Evolutionary conservation across 495 filamentous ascomycete genomes (phyloP).

Genomic region (Neohortaea acidophila): DNA sequence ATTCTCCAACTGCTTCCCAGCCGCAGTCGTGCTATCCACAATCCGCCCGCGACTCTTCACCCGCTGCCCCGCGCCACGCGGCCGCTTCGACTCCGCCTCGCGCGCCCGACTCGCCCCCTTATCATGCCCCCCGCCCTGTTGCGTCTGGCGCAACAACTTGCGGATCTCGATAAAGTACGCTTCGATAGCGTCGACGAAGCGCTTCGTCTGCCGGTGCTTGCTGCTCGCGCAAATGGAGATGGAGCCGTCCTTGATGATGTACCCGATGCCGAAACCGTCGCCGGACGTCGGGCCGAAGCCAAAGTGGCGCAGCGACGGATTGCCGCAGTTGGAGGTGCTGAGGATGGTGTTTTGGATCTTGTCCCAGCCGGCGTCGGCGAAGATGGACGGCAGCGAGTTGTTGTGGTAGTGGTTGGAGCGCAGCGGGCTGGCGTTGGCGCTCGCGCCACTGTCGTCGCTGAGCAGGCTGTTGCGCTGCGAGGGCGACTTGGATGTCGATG

Average conservation of each 20-base stretch:
- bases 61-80: conserved; percentile 29
- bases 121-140: conserved; percentile 35
- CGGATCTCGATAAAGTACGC: conserved; percentile 80
- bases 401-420: conserved; percentile 6
- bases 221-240: conserved; percentile 83
- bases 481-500: conserved; percentile 32
- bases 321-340: conserved; percentile 96
- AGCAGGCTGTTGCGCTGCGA: conserved; percentile 37
- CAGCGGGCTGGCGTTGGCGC: conserved; percentile 23
- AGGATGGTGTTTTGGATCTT: conserved; percentile 88
- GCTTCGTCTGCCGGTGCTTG: conserved; percentile 82
- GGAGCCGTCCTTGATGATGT: conserved; percentile 94
- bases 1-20: conserved; percentile 42
- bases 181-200: conserved; percentile 80
- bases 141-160: conserved; percentile 56
- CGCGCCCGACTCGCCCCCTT: conserved; percentile 45
- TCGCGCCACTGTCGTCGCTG: conserved; percentile 31
- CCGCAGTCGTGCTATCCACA: conserved; percentile 31
- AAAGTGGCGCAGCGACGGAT: conserved; percentile 90
- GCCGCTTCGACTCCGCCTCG: conserved; percentile 43
- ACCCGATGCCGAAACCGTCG: conserved; percentile 94
- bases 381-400: conserved; percentile 55
- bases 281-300: conserved; percentile 90
- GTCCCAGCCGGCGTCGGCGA: conserved; percentile 84
- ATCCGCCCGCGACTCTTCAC: conserved; percentile 42